Conservation (phyloP, 805 yeast genomes). For the Pichia rugopelliculosa region DNA sequence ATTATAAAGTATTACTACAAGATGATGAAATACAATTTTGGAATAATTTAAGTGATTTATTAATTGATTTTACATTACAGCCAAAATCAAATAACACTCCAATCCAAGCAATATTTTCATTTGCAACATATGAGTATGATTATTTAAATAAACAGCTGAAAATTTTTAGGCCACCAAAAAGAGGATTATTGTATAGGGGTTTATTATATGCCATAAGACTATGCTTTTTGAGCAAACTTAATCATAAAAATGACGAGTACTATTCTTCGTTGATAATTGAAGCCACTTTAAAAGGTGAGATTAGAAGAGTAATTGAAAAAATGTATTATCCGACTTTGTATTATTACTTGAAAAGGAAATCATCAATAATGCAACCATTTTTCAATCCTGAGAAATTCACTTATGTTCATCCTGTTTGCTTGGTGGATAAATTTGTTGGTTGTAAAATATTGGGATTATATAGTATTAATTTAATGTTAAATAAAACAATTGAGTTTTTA, state of each 20-base stretch:
- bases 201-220: slow-evolving; percentile 5
- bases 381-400: slow-evolving; percentile 5
- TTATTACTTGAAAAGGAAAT: slow-evolving; percentile 2
- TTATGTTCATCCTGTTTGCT: slow-evolving; percentile 6
- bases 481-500: neutral
- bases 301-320: slow-evolving; percentile 3
- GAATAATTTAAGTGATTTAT: neutral
- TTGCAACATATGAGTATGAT: slow-evolving; percentile 1
- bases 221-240: neutral
- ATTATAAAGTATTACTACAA: neutral
- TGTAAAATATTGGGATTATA: slow-evolving; percentile 5
- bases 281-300: slow-evolving; percentile 4
- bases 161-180: slow-evolving; percentile 1
- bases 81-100: neutral
- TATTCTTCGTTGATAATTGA: neutral
- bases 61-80: slow-evolving; percentile 1
- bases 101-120: slow-evolving; percentile 1
- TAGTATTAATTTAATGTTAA: slow-evolving; percentile 4
- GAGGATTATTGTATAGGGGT: slow-evolving; percentile 1
- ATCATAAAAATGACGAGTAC: neutral
- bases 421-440: slow-evolving; percentile 4
- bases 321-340: slow-evolving; percentile 7
- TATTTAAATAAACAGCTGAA: neutral
- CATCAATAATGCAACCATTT: slow-evolving; percentile 1
- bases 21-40: neutral